phyloP scores from a whole-genome alignment of 352 stramenopile genomes.

The Globisporangium megalacanthum region DNA sequence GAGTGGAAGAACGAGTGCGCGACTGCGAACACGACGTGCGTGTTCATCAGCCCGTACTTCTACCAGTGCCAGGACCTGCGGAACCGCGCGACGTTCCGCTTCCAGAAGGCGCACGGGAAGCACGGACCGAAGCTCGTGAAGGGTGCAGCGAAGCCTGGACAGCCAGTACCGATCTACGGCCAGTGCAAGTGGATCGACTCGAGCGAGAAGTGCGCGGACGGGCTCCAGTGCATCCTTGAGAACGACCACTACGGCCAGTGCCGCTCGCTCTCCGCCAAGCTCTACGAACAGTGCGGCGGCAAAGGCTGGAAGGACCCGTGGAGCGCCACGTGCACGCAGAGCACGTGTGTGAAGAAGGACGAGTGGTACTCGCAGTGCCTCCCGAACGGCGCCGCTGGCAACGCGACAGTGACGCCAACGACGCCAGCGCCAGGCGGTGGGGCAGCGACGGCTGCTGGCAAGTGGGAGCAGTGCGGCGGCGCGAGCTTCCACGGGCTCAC shows the following conservation, averaged over 20 bases:
- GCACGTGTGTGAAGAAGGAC: conserved; percentile 17
- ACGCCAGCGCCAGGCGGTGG: background rate
- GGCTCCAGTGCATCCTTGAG: conserved; percentile 20
- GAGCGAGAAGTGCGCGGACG: conserved; percentile 9
- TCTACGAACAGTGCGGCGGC: conserved; percentile 25
- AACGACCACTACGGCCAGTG: conserved; percentile 27
- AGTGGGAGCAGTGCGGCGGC: conserved; percentile 26
- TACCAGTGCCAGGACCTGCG: conserved; percentile 3
- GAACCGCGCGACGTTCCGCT: conserved; percentile 5
- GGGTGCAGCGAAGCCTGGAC: background rate
- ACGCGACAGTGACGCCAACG: background rate
- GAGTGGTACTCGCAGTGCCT: conserved; percentile 26
- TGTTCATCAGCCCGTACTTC: conserved; percentile 2
- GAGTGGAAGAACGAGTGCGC: conserved; percentile 7
- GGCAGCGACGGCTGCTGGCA: background rate
- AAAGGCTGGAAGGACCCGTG: conserved; percentile 14
- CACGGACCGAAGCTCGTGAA: conserved; percentile 4
- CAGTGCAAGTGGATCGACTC: conserved; percentile 17
- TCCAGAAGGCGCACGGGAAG: conserved; percentile 5
- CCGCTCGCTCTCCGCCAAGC: conserved; percentile 13
- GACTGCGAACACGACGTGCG: background rate
- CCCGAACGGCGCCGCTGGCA: background rate
- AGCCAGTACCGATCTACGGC: conserved; percentile 2
- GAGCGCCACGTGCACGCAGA: conserved; percentile 14
- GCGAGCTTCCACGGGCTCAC: conserved; percentile 10